Evolutionary conservation across 768 basidiomycete species (phyloP), one percentile per base, ranked within the genome.

Genomic region (Kwoniella europaea): DNA sequence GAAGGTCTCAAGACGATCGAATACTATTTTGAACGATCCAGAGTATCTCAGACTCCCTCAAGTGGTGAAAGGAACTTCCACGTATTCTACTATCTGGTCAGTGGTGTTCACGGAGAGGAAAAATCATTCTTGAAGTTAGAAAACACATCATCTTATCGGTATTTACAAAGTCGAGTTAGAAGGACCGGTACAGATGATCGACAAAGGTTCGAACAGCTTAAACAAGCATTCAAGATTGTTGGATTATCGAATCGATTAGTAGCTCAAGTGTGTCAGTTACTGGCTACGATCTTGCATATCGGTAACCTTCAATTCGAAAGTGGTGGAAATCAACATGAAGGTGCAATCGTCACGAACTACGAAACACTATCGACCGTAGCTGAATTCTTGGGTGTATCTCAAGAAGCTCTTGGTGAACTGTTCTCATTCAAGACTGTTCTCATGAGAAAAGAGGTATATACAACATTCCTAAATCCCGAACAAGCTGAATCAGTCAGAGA

Each of bases 381-480:
- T 16, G 94, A 96, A 67, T 97, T 98, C 84, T 86, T 99, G 10
- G 97, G 96, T 15, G 89, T 98, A 2, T 87, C 88, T 43, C 72
- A 77, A 10, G 74, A 79, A 56, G 78, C 76, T 3, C 87, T 98
- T 16, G 94, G 96, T 82, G 87, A 86, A 2, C 88, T 92, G 0
- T 86, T 99, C 53, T 92, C 93, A 0, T 96, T 94, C 88, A 92
- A 91, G 85, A 94, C 93, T 1, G 92, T 92, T 82, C 86, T 98
- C 66, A 89, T 98, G 79, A 92, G 93, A 83, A 97, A 94, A 85
- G 95, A 98, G 84, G 86, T 97, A n/a, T 97, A 94, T 83, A 97
- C 94, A 0, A 90, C 97, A 29, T 97, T 98, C 85, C 88, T 98
- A 56, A 95, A 98, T 80, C 90, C 92, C 0, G 95, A 98, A 79